phyloP scores from a whole-genome alignment of 1,139 yeast species.

The Zhuliangozyma parablackwelliae region DNA sequence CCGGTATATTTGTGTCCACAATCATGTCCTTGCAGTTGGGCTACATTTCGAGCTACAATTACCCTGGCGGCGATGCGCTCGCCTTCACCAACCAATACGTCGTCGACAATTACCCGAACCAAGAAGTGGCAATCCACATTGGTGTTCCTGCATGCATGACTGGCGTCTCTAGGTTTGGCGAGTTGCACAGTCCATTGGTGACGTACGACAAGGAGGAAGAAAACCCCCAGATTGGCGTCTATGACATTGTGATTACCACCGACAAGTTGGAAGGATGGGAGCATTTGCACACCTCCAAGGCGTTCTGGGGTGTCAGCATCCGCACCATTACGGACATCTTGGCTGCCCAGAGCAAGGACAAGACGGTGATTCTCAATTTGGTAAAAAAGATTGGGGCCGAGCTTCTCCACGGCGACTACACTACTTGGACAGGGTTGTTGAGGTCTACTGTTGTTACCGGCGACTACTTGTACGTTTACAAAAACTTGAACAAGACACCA shows the following conservation, averaged over 20 bases:
- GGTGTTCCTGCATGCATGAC: constrained; percentile 85
- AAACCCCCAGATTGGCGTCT: constrained; percentile 30
- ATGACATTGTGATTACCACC: constrained; percentile 60
- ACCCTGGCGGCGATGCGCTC: constrained; percentile 87
- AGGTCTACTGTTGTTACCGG: constrained; percentile 19
- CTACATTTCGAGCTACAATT: constrained; percentile 66
- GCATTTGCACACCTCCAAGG: constrained; percentile 15
- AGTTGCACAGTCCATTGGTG: constrained; percentile 42
- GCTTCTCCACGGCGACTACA: constrained; percentile 12
- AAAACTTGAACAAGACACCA: constrained; percentile 12
- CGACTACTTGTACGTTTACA: constrained; percentile 29
- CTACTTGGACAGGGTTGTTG: constrained; percentile 14
- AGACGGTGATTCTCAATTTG: constrained; percentile 9
- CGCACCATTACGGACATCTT: constrained; percentile 15
- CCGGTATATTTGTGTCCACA: constrained; percentile 29
- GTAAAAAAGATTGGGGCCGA: constrained; percentile 15
- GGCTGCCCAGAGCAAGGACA: constrained; percentile 8
- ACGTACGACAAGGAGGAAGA: constrained; percentile 75
- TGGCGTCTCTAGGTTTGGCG: constrained; percentile 75
- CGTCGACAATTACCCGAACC: constrained; percentile 10
- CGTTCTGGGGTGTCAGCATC: constrained; percentile 21
- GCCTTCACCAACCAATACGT: constrained; percentile 46
- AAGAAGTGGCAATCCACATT: constrained; percentile 51
- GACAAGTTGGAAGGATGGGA: constrained; percentile 22
- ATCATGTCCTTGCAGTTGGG: constrained; percentile 49